phyloP scores from a whole-genome alignment of 108 stramenopile species.

The Stephanodiscus triporus region DNA sequence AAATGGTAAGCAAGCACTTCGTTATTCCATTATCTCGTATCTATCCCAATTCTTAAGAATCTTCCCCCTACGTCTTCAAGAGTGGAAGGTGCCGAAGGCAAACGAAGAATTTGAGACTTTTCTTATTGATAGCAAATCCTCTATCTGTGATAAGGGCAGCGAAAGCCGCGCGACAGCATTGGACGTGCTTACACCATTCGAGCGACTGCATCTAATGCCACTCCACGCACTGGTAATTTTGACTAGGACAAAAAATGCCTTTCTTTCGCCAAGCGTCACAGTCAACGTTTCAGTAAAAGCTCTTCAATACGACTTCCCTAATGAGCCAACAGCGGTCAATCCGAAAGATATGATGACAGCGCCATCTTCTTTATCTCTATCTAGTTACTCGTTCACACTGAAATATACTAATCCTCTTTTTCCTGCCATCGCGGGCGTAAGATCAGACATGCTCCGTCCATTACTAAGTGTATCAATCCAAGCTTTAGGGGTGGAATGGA shows the following conservation, averaged over 20 bases:
- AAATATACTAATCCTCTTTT: constrained; percentile 20
- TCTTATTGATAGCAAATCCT: constrained; percentile 23
- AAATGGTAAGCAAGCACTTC: constrained; percentile 2
- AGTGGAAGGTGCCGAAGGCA: constrained; percentile 32
- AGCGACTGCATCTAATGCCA: constrained; percentile 11
- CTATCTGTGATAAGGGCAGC: constrained; percentile 15
- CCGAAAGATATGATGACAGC: not conserved
- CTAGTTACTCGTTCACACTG: constrained; percentile 9
- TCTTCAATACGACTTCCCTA: constrained; percentile 28
- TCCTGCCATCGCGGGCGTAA: not conserved
- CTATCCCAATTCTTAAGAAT: not conserved
- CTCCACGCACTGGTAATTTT: constrained; percentile 26
- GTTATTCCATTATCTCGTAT: too few relatives aligned
- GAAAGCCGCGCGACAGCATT: not conserved
- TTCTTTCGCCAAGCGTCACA: constrained; percentile 16
- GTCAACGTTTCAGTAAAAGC: constrained; percentile 4
- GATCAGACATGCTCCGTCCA: constrained; percentile 9
- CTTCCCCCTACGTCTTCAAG: not conserved
- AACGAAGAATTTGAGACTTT: constrained; percentile 34
- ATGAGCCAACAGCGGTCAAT: not conserved
- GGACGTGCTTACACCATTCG: constrained; percentile 22
- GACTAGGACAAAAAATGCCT: constrained; percentile 23
- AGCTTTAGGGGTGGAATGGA: constrained; percentile 26
- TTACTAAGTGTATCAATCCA: constrained; percentile 24
- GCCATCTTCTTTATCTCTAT: constrained; percentile 20